phyloP scores from a whole-genome alignment of 192 early-diverging fungal genomes.

The Entomortierella parvispora region DNA sequence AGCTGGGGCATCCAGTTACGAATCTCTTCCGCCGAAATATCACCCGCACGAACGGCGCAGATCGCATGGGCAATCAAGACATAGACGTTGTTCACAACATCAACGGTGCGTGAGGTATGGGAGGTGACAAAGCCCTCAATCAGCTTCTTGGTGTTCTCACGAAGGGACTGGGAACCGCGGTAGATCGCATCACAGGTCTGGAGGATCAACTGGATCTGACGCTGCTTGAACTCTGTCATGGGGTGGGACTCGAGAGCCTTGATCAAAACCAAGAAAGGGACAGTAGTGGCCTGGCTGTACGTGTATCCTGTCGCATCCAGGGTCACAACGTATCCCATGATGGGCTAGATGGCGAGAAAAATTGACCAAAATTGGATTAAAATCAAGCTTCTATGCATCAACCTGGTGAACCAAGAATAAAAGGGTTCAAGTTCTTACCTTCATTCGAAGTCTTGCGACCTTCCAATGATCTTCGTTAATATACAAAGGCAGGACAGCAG shows the following conservation, averaged over 20 bases:
- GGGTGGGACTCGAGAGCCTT: slow-evolving; percentile 45
- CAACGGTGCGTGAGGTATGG: slow-evolving; percentile 49
- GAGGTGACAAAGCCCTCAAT: slow-evolving; percentile 38
- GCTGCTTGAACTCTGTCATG: slow-evolving; percentile 49
- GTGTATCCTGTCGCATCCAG: slow-evolving; percentile 57
- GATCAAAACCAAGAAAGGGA: slow-evolving; percentile 52
- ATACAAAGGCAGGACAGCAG: slow-evolving; percentile 53
- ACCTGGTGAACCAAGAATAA: not conserved
- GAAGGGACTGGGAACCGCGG: slow-evolving; percentile 27
- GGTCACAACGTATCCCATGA: slow-evolving; percentile 55
- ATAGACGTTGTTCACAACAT: slow-evolving; percentile 51
- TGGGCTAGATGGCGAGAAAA: slow-evolving; percentile 33
- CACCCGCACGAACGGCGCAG: slow-evolving; percentile 50
- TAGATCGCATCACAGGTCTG: slow-evolving; percentile 59
- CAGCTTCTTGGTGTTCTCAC: slow-evolving; percentile 46
- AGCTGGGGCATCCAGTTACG: slow-evolving; percentile 16
- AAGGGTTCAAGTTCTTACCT: slow-evolving; percentile 24
- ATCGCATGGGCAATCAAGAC: slow-evolving; percentile 55
- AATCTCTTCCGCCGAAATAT: slow-evolving; percentile 32
- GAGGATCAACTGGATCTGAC: slow-evolving; percentile 51
- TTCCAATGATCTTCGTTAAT: slow-evolving; percentile 57
- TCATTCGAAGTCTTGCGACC: slow-evolving; percentile 52
- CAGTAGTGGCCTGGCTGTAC: slow-evolving; percentile 52
- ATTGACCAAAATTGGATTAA: not conserved
- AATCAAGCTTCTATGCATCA: not conserved